Conservation (phyloP, 305 asterid species). For the Fraxinus paxiana region DNA sequence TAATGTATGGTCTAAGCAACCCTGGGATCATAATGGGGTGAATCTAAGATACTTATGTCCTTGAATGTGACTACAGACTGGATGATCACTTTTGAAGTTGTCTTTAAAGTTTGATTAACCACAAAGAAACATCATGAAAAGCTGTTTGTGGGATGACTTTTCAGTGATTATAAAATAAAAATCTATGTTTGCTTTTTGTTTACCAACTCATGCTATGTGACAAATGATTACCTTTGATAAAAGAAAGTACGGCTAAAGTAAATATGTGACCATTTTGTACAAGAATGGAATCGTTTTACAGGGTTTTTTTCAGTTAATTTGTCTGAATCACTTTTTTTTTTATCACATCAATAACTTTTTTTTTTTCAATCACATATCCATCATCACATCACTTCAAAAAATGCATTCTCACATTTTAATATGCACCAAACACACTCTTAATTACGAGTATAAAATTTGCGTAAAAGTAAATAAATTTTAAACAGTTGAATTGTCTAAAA, state of each 20-base stretch:
- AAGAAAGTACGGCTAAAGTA: background rate
- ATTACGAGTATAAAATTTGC: too few species aligned
- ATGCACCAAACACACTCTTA: too few species aligned
- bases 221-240: background rate
- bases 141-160: background rate
- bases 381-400: too few species aligned
- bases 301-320: background rate
- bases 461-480: too few species aligned
- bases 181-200: background rate
- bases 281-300: slow-evolving; percentile 1
- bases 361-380: too few species aligned
- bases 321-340: background rate
- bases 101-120: background rate
- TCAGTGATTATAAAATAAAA: background rate
- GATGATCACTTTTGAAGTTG: background rate
- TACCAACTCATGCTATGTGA: background rate
- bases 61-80: background rate
- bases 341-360: background rate
- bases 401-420: too few species aligned
- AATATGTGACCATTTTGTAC: background rate
- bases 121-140: background rate
- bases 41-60: background rate
- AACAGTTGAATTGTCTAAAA: too few species aligned
- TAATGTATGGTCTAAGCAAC: background rate
- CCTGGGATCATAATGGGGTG: background rate